Evolutionary conservation across 805 yeast genomes (phyloP).

Genomic region (Barnettozyma pratensis): DNA sequence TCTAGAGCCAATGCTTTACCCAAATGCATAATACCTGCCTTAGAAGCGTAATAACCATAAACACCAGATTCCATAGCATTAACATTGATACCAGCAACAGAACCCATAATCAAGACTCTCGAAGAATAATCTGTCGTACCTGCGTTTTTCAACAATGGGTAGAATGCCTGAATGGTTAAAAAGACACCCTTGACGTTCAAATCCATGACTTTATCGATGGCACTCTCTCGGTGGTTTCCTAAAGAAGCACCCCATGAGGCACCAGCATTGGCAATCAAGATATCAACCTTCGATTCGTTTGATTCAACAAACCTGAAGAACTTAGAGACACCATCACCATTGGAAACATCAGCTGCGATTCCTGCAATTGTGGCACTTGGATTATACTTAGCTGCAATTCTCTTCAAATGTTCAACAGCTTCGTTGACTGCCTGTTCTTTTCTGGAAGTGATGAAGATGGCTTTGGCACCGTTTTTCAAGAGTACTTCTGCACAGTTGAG

Average conservation of each 20-base stretch:
- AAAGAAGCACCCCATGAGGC: slow-evolving; percentile 73
- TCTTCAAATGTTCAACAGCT: slow-evolving; percentile 37
- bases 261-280: slow-evolving; percentile 73
- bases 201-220: slow-evolving; percentile 56
- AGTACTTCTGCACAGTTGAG: slow-evolving; percentile 61
- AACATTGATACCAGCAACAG: slow-evolving; percentile 50
- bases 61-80: slow-evolving; percentile 34
- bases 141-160: slow-evolving; percentile 50
- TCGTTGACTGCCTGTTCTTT: slow-evolving; percentile 57
- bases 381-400: slow-evolving; percentile 25
- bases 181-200: slow-evolving; percentile 68
- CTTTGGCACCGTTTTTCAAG: slow-evolving; percentile 54
- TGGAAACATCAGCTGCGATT: slow-evolving; percentile 54
- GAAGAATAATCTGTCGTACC: slow-evolving; percentile 55
- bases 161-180: slow-evolving; percentile 55
- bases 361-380: slow-evolving; percentile 31
- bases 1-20: slow-evolving; percentile 59
- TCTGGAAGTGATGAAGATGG: slow-evolving; percentile 61
- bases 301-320: slow-evolving; percentile 40
- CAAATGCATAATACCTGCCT: slow-evolving; percentile 69
- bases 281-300: slow-evolving; percentile 42
- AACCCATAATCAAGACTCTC: slow-evolving; percentile 60
- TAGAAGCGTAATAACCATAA: slow-evolving; percentile 69
- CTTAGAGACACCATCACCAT: slow-evolving; percentile 40
- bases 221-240: slow-evolving; percentile 53